These are phyloP conservation scores for Brassica balearica DNA, from an alignment of 441 rosid genomes.

Conservation along the genomic window DNA sequence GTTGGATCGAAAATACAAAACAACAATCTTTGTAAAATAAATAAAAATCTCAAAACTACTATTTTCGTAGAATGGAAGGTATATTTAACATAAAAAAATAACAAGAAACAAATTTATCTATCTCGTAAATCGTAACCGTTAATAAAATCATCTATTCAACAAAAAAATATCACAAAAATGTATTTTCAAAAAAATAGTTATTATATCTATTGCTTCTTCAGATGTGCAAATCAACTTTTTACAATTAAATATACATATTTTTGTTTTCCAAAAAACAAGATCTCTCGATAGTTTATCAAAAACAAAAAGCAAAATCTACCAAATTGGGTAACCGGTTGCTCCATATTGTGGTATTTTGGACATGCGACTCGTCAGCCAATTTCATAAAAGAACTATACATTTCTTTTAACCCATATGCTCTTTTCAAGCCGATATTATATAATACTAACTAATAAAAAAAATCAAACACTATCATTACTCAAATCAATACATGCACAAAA, in stretches of 20 bases:
- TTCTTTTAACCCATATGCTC: slow-evolving; percentile 11
- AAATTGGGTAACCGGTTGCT: slow-evolving; percentile 21
- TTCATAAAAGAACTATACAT: not conserved
- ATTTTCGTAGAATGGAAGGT: too few species aligned
- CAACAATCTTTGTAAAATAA: too few species aligned
- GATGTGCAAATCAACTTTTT: not conserved
- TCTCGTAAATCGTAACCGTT: too few species aligned
- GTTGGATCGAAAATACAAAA: too few species aligned
- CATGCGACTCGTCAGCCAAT: not conserved
- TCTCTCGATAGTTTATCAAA: not conserved
- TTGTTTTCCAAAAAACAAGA: not conserved
- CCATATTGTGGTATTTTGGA: not conserved
- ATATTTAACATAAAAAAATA: too few species aligned
- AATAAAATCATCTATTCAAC: too few species aligned
- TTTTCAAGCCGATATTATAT: slow-evolving; percentile 7
- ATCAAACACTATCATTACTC: not conserved
- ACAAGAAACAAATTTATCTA: too few species aligned
- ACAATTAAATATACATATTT: not conserved
- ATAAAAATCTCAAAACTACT: too few species aligned
- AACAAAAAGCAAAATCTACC: not conserved
- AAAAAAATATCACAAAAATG: too few species aligned
- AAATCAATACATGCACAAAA: slow-evolving; percentile 15
- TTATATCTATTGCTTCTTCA: not conserved
- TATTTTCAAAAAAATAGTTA: too few species aligned
- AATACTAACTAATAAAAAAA: not conserved